phyloP scores from a whole-genome alignment of 2,329 filamentous ascomycete species.

The Didymellaceae sp. region DNA sequence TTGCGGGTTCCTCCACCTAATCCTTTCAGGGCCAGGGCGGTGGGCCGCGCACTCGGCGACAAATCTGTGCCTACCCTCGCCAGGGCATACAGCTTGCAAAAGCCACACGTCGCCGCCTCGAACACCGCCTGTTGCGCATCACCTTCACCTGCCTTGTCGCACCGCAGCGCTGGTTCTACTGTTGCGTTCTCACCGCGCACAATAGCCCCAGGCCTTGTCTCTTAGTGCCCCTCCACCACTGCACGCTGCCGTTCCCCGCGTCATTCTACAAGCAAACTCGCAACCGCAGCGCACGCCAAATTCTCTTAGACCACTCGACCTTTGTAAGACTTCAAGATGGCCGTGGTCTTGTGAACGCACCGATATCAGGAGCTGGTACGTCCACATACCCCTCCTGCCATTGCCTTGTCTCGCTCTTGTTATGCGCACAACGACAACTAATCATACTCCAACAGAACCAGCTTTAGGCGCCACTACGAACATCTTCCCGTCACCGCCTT shows the following conservation, averaged over 20 bases:
- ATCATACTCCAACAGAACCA: conserved; percentile 43
- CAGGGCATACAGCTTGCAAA: conserved; percentile 13
- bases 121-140: conserved; percentile 18
- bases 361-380: conserved; percentile 42
- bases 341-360: conserved; percentile 40
- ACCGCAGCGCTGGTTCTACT: conserved; percentile 33
- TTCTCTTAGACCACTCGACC: conserved; percentile 26
- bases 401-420: conserved; percentile 30
- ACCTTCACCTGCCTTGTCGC: conserved; percentile 28
- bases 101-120: conserved; percentile 16
- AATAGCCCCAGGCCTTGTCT: conserved; percentile 24
- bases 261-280: conserved; percentile 43
- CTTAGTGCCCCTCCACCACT: conserved; percentile 17
- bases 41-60: conserved; percentile 16
- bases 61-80: conserved; percentile 19
- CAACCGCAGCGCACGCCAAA: conserved; percentile 29
- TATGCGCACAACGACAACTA: conserved; percentile 35
- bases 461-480: conserved; percentile 33
- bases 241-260: conserved; percentile 37
- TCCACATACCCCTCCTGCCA: conserved; percentile 30
- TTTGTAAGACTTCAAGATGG: conserved; percentile 36
- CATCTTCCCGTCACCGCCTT: conserved; percentile 12
- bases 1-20: conserved; percentile 4
- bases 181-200: conserved; percentile 26
- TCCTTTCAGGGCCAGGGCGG: conserved; percentile 19